Evolutionary conservation across 2,329 filamentous ascomycete genomes (phyloP).

Genomic region (Orbilia quercus): DNA sequence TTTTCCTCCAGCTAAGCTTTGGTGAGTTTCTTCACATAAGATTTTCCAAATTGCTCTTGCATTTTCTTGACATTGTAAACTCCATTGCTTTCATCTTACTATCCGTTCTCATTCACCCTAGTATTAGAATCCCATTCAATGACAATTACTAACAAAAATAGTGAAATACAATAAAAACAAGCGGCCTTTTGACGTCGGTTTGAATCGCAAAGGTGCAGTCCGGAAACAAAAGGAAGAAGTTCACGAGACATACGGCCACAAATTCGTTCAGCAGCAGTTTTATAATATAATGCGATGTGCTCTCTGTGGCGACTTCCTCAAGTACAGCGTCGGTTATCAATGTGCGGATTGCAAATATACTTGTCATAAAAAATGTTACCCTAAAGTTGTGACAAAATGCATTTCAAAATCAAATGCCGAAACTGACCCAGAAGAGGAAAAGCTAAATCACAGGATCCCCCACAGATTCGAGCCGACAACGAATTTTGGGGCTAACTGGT

Average conservation of each 20-base stretch:
- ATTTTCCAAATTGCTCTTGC: background rate
- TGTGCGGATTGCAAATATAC: conserved; percentile 99
- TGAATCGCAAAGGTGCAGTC: conserved; percentile 94
- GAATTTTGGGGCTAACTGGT: conserved; percentile 99
- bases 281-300: conserved; percentile 99
- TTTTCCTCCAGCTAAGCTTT: conserved; percentile 91
- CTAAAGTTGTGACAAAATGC: conserved; percentile 97
- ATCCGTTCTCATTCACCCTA: background rate
- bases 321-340: conserved; percentile 98
- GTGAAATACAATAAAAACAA: conserved; percentile 88
- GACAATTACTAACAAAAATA: conserved; percentile 61
- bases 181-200: conserved; percentile 83
- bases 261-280: conserved; percentile 97
- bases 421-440: conserved; percentile 97
- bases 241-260: conserved; percentile 98
- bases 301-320: conserved; percentile 96
- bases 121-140: background rate
- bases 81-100: background rate
- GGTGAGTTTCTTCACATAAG: conserved; percentile 63
- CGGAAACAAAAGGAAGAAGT: conserved; percentile 98
- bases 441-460: conserved; percentile 98
- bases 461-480: conserved; percentile 97
- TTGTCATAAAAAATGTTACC: conserved; percentile 97
- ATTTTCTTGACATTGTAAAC: background rate
- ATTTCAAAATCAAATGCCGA: conserved; percentile 99